Evolutionary conservation across 1,139 yeast genomes (phyloP), one percentile per base, ranked within the genome.

Genomic region (Debaryomyces psychrophilus): DNA sequence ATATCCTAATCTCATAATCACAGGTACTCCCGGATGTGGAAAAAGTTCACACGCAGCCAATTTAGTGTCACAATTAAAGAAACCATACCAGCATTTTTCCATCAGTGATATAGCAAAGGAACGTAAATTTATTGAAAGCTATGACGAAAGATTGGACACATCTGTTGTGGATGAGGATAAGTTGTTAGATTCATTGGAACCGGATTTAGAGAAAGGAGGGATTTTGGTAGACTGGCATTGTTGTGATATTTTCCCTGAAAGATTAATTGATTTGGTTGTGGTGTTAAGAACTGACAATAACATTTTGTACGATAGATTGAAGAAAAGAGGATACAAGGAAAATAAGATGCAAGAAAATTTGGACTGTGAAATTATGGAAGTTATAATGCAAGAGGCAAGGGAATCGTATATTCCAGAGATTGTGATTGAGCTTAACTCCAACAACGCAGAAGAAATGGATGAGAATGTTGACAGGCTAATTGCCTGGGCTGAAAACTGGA

Each of bases 1-100:
- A 36, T 62, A 71, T 33, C 97, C 97, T 9, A 95, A 95, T 64
- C 84, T 93, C 38, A 81, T 95, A 34, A 79, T 93, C 43, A 93
- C 98, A 5, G 99, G 99, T 3, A 95, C 99, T 1, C 99, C 99
- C 11, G 98, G 99, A 0, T 90, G 97, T 57, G 99, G 99, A 11
- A 93, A 93, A 61, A 81, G 97, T 1, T 84, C 93, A 15, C 97
- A 92, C 58, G 82, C 93, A 2, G 84, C 81, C 57, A 71, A 77
- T 46, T 70, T 92, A 47, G 81, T 76, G 6, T 71, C 79, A 38
- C 77, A 76, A 48, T 63, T 84, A 6, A 73, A 68, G 18, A 69
- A 67, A 9, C 63, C 65, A 14, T 78, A 84, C 55, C 69, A 64
- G 41, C 87, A 87, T 57, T 77, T 86, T 51, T 79, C 84, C 52